Base-by-base conservation (phyloP, 2,329 filamentous ascomycete genomes). In the Fusarium oligoseptatum region DNA sequence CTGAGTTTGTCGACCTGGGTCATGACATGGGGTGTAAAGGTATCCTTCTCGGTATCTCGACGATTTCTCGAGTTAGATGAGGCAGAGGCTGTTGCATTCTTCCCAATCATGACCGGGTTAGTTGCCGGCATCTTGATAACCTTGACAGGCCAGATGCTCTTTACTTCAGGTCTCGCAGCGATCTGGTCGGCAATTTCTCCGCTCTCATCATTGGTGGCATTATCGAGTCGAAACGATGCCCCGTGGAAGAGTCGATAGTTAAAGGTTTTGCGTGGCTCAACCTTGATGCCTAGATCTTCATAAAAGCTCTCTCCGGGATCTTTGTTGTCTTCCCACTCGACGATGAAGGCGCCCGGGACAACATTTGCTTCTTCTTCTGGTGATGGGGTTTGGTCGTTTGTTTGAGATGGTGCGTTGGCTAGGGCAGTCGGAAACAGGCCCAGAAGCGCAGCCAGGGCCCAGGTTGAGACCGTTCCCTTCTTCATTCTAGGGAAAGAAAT, bases 1-100 rank as follows among this genome's bases (percentile, higher is more conserved):
- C 82, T 83, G 37, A 89, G 82, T 81, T 85, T 84, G 78, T 87
- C 84, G 29, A 89, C 85, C 77, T 88, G 87, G 5, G 87, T 88
- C 85, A 88, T 87, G 64, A 86, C 73, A 56, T 89, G 87, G 0
- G 86, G 83, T n/a, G 43, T 39, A 17, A 39, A 56, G 6, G 17
- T n/a, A 10, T 56, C 32, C 14, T 17, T 27, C n/a, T 57, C 34
- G 7, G 20, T 32, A 7, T 29, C 32, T 3, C 20, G 22, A 17
- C 34, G 45, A 2, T 41, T 41, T 8, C 3, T 41, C 8, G n/a
- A 36, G 8, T 2, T 11, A 1, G 32, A 27, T 17, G 52, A 22
- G 32, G 7, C n/a, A 34, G 32, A 34, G 3, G 32, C 9, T n/a
- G 52, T 37, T 37, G 52, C 52, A 27, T 57, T 57, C 34, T 15